Evolutionary conservation across 176 grass and related monocot genomes (phyloP), one percentile per base, ranked within the genome.

Genomic region (Oryza rufipogon): DNA sequence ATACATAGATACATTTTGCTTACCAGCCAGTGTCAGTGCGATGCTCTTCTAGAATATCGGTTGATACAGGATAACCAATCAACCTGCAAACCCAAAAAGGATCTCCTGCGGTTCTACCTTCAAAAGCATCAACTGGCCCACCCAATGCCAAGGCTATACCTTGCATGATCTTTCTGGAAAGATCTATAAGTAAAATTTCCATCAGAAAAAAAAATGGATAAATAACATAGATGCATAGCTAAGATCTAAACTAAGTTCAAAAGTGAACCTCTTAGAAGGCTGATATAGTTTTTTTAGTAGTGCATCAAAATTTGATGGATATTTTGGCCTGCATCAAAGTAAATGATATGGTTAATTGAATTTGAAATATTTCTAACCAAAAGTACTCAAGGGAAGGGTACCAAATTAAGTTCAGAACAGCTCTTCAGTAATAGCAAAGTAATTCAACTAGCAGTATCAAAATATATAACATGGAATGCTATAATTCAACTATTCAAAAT

Each of bases 151-250:
- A 89, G 44, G 96, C 91, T 91, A 98, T 95, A 81, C 96, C 93
- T 63, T 83, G 64, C 93, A 95, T 94, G 58, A 98, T 98, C 87
- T 93, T 98, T 75, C 93, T 92, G 83, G 96, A 93, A 85, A 98
- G 86, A 78, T 95, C 91, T 95, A 82, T 11, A 84, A 44, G 10
- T 0, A 25, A 76, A 82, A 73, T 41, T 82, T 12, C 7, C 13
- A 19, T 39, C 75, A 83, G 54, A 78, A n/a, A 80, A 25, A 25
- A 61, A 22, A 61, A 22, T 10, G 8, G 20, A 61, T 61, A 61
- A 22, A 22, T 61, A 61, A 61, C 5, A 61, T 20, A 22, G 36
- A 6, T 38, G 36, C 36, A 38, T 38, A 38, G 77, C 41, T 9
- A 84, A 66, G 23, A 52, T 65, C 56, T 1, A 13, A 44, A 83